Evolutionary conservation across 768 basidiomycete genomes (phyloP), one percentile per base, ranked within the genome.

Genomic region (Exsudoporus frostii): DNA sequence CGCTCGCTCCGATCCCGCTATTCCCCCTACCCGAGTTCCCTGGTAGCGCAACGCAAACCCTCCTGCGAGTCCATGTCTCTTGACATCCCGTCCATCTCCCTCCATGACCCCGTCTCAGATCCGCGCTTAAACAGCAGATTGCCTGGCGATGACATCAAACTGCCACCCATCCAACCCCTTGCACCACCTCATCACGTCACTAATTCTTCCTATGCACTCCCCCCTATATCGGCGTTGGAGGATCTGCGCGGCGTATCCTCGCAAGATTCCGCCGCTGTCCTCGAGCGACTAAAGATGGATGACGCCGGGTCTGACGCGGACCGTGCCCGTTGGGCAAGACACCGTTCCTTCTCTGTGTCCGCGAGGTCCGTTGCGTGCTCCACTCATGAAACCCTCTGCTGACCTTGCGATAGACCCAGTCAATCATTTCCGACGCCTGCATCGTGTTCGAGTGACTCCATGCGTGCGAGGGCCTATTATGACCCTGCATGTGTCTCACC

Each of bases 141-240:
- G 1, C 68, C 63, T 3, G 66, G 70, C 27, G 74, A 76, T 41
- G 65, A 67, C 30, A 74, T 77, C 50, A 68, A 63, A 33, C 59
- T 78, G 19, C 73, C 77, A 15, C 77, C 77, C 20, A 71, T 78
- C 40, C 74, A 74, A 15, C 65, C 74, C 19, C 72, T 73, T 14
- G 60, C 58, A 5, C 60, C 63, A 1, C 57, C 65, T 2, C 65
- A 56, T 43, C 62, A 62, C 38, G 57, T 68, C 15, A 69, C 61
- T 25, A 68, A 69, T 15, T 66, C 76, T 2, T 69, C 74, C 2
- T 84, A 84, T 55, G 80, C 84, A 2, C 64, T 88, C 4, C 86
- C 85, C 1, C 84, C 86, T 1, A 87, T 88, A 51, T 83, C 86
- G 7, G 81, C 84, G 0, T 69, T 90, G 59, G 86, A 88, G 65